phyloP scores from a whole-genome alignment of 129 eudicot genomes.

The Chrysanthemum makinoi region DNA sequence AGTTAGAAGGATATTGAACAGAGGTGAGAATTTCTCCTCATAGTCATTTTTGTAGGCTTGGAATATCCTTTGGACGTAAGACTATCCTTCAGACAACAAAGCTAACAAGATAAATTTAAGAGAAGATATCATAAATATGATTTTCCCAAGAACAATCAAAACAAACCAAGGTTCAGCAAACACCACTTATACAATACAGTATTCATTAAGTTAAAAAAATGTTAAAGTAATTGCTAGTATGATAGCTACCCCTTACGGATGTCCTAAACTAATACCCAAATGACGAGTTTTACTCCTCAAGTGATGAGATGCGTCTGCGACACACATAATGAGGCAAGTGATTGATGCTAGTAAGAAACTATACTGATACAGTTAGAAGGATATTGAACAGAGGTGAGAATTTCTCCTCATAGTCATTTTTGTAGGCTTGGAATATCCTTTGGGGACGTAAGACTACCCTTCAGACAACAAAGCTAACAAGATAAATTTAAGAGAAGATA shows the following conservation, averaged over 20 bases:
- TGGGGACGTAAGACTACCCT: not conserved
- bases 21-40: not conserved
- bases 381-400: not conserved
- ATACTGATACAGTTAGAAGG: too few species aligned
- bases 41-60: not conserved
- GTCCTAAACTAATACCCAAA: slow-evolving; percentile 7
- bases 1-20: too few species aligned
- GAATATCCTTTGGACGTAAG: not conserved
- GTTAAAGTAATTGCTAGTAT: not conserved
- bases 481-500: not conserved
- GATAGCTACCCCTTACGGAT: slow-evolving; percentile 11
- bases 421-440: slow-evolving; percentile 4
- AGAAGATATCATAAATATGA: not conserved
- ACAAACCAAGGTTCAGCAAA: slow-evolving; percentile 10
- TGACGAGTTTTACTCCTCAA: slow-evolving; percentile 3
- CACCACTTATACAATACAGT: not conserved
- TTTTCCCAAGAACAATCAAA: not conserved
- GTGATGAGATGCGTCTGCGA: slow-evolving; percentile 5
- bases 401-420: not conserved
- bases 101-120: slow-evolving; percentile 6
- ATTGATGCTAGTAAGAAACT: too few species aligned
- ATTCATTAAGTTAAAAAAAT: slow-evolving; percentile 3
- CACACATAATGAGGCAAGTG: too few species aligned
- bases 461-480: slow-evolving; percentile 10
- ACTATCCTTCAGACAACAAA: not conserved